phyloP scores from a whole-genome alignment of 176 grass and related monocot genomes.

The Musa itinerans region DNA sequence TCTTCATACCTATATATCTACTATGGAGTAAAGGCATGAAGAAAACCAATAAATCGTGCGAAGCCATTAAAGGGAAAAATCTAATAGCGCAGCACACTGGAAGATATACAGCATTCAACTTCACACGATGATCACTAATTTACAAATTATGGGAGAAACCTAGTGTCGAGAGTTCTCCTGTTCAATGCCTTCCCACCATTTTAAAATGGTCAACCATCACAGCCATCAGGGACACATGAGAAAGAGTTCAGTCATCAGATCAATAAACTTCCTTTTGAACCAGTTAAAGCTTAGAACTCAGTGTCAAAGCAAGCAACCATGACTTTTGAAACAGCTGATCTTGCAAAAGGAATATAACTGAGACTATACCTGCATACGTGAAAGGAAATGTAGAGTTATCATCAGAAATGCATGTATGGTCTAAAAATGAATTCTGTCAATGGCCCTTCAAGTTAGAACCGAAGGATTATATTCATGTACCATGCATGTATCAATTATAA shows the following conservation, averaged over 20 bases:
- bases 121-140: background rate
- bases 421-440: too few relatives aligned
- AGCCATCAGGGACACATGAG: background rate
- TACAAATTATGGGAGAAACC: background rate
- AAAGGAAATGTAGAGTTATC: constrained; percentile 17
- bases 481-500: too few relatives aligned
- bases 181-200: background rate
- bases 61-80: background rate
- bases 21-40: background rate
- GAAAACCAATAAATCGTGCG: background rate
- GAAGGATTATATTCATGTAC: too few relatives aligned
- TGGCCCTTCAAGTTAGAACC: too few relatives aligned
- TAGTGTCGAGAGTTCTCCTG: background rate
- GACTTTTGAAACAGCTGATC: constrained; percentile 75
- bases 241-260: background rate
- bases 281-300: constrained; percentile 42
- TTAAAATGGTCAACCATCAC: background rate
- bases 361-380: constrained; percentile 85
- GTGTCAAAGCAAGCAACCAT: constrained; percentile 91
- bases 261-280: background rate
- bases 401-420: background rate
- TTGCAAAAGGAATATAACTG: constrained; percentile 98
- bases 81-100: background rate
- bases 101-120: background rate
- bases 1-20: background rate